Conservation (phyloP, 257 asterid genomes). For the Primulina huaijiensis region DNA sequence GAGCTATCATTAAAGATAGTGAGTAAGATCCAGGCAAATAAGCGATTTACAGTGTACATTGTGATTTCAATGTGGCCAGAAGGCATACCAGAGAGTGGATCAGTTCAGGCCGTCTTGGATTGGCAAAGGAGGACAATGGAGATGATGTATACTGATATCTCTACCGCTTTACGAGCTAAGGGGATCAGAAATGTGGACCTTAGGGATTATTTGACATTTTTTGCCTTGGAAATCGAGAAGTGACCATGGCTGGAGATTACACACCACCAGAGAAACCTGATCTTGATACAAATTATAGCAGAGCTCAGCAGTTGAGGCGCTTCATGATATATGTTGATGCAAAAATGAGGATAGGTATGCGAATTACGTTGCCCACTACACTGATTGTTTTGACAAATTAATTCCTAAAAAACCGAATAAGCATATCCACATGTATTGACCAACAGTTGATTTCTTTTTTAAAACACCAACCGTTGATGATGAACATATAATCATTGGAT, state of each 20-base stretch:
- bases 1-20: neutral
- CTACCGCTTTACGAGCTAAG: constrained; percentile 45
- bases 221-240: constrained; percentile 87
- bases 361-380: neutral
- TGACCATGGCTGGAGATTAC: constrained; percentile 41
- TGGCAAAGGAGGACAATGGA: constrained; percentile 1
- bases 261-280: constrained; percentile 58
- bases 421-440: neutral
- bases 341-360: constrained; percentile 53
- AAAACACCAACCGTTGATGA: neutral
- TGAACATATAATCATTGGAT: neutral
- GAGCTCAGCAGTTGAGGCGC: constrained; percentile 77
- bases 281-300: constrained; percentile 56
- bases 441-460: neutral
- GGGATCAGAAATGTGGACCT: constrained; percentile 45
- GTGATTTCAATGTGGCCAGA: neutral
- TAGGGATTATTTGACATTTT: constrained; percentile 79
- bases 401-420: too few species aligned
- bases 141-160: constrained; percentile 30
- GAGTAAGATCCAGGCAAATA: neutral
- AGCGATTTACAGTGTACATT: neutral
- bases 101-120: neutral
- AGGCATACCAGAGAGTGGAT: neutral
- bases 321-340: constrained; percentile 97
- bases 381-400: neutral